These are phyloP conservation scores for Colletotrichum musae DNA, from an alignment of 2,329 filamentous ascomycete genomes.

Conservation along the genomic window DNA sequence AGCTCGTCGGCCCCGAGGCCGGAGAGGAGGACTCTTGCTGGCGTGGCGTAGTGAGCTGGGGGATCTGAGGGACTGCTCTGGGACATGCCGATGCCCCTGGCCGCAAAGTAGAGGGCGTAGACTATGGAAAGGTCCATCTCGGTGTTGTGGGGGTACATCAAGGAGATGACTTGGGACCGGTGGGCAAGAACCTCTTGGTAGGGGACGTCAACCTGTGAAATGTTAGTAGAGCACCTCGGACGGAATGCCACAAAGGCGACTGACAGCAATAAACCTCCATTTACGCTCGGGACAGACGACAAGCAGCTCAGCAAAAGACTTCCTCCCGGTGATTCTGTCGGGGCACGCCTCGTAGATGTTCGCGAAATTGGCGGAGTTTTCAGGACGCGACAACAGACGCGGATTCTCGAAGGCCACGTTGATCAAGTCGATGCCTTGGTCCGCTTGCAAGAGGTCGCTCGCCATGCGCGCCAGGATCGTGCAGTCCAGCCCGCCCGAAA, in stretches of 20 bases:
- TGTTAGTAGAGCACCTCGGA: background rate
- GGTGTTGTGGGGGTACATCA: conserved; percentile 95
- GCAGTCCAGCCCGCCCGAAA: conserved; percentile 95
- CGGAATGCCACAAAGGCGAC: conserved; percentile 44
- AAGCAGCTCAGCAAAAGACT: conserved; percentile 82
- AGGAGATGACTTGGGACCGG: conserved; percentile 76
- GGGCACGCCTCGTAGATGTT: conserved; percentile 85
- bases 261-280: conserved; percentile 87
- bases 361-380: conserved; percentile 45
- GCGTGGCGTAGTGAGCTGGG: conserved; percentile 70
- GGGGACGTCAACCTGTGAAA: conserved; percentile 79
- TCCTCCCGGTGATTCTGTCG: conserved; percentile 88
- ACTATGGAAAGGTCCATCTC: conserved; percentile 99
- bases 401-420: conserved; percentile 99
- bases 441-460: conserved; percentile 79
- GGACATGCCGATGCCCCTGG: conserved; percentile 76
- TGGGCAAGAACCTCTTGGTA: conserved; percentile 82
- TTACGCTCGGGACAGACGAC: conserved; percentile 76
- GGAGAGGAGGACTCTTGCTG: conserved; percentile 88
- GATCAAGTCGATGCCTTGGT: conserved; percentile 85
- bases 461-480: conserved; percentile 86
- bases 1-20: conserved; percentile 96
- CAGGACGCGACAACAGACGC: conserved; percentile 71
- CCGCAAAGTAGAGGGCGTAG: conserved; percentile 93
- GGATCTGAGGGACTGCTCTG: conserved; percentile 49